phyloP scores from a whole-genome alignment of 768 basidiomycete genomes.

The Tylopilus intermedius region DNA sequence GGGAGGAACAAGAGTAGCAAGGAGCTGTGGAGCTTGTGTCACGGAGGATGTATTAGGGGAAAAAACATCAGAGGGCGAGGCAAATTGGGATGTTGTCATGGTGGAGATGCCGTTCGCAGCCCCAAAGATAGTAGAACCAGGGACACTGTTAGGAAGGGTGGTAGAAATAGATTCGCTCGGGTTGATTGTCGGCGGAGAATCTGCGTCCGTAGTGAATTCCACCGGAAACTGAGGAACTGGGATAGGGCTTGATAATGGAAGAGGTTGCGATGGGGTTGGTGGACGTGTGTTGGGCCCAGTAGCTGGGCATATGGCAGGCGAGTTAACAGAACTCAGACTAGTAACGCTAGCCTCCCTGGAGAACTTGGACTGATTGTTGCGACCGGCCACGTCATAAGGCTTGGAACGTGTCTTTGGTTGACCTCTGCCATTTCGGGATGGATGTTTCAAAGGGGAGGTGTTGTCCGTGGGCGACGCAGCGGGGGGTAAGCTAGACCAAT shows the following conservation, averaged over 20 bases:
- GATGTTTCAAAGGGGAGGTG: conserved; percentile 46
- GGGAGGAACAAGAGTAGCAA: conserved; percentile 25
- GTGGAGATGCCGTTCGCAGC: conserved; percentile 14
- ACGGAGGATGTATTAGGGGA: conserved; percentile 12
- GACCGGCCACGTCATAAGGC: conserved; percentile 52
- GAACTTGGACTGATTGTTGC: conserved; percentile 37
- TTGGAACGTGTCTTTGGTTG: conserved; percentile 57
- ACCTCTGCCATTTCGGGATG: conserved; percentile 40
- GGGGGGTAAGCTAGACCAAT: conserved; percentile 44
- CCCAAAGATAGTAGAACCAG: conserved; percentile 13
- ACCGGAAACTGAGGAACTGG: conserved; percentile 5
- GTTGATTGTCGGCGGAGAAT: conserved; percentile 4
- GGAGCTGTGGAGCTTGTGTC: conserved; percentile 17
- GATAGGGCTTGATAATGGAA: conserved; percentile 16
- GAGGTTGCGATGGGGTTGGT: conserved; percentile 26
- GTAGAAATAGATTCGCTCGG: conserved; percentile 9
- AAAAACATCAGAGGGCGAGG: conserved; percentile 18
- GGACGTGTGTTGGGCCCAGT: conserved; percentile 31
- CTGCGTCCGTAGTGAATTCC: conserved; percentile 3
- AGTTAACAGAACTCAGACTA: conserved; percentile 44
- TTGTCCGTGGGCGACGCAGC: conserved; percentile 25
- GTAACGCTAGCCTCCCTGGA: conserved; percentile 54
- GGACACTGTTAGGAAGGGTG: conserved; percentile 3
- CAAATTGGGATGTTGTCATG: conserved; percentile 13
- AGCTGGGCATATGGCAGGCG: conserved; percentile 36